Evolutionary conservation across 306 rosid genomes (phyloP).

Genomic region (Crotalaria pallida): DNA sequence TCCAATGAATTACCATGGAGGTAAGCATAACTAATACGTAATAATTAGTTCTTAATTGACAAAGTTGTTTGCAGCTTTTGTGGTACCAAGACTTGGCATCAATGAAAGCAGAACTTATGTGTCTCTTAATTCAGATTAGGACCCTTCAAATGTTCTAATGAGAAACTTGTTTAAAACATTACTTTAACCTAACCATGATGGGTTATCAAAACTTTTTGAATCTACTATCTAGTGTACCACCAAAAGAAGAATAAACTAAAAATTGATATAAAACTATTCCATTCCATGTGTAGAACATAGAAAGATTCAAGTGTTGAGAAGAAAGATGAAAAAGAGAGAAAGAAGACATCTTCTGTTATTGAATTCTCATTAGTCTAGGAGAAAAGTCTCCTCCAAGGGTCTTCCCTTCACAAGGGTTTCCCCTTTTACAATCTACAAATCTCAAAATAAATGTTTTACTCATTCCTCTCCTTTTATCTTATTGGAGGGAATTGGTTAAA

Average conservation of each 20-base stretch:
- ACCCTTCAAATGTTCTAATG: not conserved
- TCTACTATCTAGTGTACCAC: not conserved
- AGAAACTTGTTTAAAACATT: not conserved
- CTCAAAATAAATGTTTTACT: no score
- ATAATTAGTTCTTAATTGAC: conserved; percentile 9
- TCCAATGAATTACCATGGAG: conserved; percentile 91
- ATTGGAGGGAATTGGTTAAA: no score
- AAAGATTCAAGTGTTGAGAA: no score
- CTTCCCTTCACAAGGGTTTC: no score
- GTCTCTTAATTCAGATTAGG: not conserved
- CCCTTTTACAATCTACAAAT: no score
- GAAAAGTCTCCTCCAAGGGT: no score
- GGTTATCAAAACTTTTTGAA: not conserved
- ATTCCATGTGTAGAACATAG: not conserved
- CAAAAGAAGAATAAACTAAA: not conserved
- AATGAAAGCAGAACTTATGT: not conserved
- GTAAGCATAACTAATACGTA: conserved; percentile 39
- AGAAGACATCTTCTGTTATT: no score
- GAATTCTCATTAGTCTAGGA: no score
- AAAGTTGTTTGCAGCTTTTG: not conserved
- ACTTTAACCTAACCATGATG: not conserved
- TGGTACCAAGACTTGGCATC: not conserved
- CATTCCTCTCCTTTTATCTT: no score
- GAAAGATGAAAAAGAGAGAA: no score
- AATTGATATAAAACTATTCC: not conserved